phyloP scores from a whole-genome alignment of 2,329 filamentous ascomycete genomes.

The Cordyceps tenuipes region DNA sequence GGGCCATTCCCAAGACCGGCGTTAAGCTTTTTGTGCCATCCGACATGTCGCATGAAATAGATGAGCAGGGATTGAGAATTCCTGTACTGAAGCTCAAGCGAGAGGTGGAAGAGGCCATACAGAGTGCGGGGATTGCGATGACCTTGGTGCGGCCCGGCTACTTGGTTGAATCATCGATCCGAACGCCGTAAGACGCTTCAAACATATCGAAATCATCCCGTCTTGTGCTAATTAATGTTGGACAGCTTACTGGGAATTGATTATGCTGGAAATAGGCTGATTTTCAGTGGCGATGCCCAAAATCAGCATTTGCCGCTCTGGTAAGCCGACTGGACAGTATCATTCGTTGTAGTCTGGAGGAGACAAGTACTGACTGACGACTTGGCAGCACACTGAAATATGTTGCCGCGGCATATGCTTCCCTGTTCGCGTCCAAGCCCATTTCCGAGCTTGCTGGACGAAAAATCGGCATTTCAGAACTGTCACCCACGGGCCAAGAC shows the following conservation, averaged over 20 bases:
- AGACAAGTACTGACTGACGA: not conserved
- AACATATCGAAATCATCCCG: too few species aligned
- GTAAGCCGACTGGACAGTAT: not conserved
- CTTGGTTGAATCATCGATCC: not conserved
- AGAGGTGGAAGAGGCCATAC: not conserved
- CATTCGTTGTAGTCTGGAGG: too few species aligned
- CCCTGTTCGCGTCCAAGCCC: not conserved
- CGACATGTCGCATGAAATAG: not conserved
- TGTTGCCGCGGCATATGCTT: not conserved
- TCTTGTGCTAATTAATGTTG: not conserved
- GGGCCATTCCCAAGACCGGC: not conserved
- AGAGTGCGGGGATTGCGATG: not conserved
- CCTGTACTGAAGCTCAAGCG: not conserved
- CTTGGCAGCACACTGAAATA: not conserved
- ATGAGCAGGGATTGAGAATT: not conserved
- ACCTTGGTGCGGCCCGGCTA: not conserved
- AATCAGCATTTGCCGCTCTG: not conserved
- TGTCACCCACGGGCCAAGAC: not conserved
- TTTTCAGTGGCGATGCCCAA: conserved; percentile 1
- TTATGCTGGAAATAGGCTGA: not conserved
- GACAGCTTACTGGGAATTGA: not conserved
- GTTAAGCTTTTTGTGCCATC: conserved; percentile 4
- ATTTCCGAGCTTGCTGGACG: not conserved
- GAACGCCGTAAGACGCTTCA: not conserved
- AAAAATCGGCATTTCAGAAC: not conserved